Evolutionary conservation across 768 basidiomycete genomes (phyloP).

Genomic region (Favolaschia claudopus): DNA sequence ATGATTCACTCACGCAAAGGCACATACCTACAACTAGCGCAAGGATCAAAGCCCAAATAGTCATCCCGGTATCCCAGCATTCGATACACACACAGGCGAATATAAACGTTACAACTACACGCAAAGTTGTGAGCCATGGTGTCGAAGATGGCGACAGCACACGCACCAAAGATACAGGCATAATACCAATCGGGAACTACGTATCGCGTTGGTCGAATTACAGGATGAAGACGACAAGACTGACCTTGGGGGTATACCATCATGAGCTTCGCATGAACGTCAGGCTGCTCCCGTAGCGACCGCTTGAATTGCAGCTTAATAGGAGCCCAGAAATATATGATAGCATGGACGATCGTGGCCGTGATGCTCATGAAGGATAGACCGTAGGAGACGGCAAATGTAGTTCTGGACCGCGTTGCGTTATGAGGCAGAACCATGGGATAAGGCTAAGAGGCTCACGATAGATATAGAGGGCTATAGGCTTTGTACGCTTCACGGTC

Average conservation of each 20-base stretch:
- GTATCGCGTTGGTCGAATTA: background rate
- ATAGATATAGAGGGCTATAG: slow-evolving; percentile 57
- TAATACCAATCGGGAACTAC: slow-evolving; percentile 74
- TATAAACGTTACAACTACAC: slow-evolving; percentile 58
- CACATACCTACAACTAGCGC: slow-evolving; percentile 53
- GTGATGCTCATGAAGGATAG: slow-evolving; percentile 72
- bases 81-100: slow-evolving; percentile 69
- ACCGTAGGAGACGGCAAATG: slow-evolving; percentile 65
- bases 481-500: slow-evolving; percentile 52
- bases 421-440: background rate
- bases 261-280: slow-evolving; percentile 70
- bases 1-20: background rate
- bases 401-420: slow-evolving; percentile 45
- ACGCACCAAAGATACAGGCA: slow-evolving; percentile 53
- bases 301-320: slow-evolving; percentile 59
- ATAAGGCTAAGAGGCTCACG: slow-evolving; percentile 41
- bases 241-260: slow-evolving; percentile 56
- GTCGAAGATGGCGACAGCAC: background rate
- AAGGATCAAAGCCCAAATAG: slow-evolving; percentile 70
- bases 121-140: background rate
- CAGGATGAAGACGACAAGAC: background rate
- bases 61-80: slow-evolving; percentile 72
- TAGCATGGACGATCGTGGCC: slow-evolving; percentile 58
- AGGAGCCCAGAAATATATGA: slow-evolving; percentile 65
- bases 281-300: slow-evolving; percentile 62